Conservation (phyloP, 441 rosid genomes). For the Brassica hybrid region DNA sequence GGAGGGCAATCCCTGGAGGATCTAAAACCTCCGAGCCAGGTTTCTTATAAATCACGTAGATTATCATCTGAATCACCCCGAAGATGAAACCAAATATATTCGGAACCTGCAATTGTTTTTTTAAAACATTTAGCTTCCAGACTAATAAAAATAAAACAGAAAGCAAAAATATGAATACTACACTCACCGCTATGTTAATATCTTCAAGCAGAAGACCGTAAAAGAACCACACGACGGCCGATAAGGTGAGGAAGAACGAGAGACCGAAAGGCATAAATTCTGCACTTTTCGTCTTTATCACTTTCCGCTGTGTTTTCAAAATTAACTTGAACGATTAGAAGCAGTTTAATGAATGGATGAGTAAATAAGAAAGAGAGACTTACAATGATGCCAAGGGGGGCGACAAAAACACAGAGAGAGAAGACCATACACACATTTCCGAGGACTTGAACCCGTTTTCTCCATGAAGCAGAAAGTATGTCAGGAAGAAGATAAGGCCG, state of each 20-base stretch:
- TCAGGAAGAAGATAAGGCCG: constrained; percentile 51
- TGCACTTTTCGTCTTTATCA: constrained; percentile 76
- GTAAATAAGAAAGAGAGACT: constrained; percentile 15
- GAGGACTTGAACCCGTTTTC: constrained; percentile 53
- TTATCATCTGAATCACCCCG: constrained; percentile 76
- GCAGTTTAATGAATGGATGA: neutral
- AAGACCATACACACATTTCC: constrained; percentile 79
- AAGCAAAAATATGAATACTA: neutral
- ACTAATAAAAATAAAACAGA: neutral
- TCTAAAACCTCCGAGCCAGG: constrained; percentile 46
- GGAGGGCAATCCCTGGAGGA: constrained; percentile 51
- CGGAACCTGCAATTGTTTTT: constrained; percentile 59
- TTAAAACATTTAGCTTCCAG: neutral
- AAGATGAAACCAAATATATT: constrained; percentile 73
- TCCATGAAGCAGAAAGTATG: constrained; percentile 49
- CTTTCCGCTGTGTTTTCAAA: constrained; percentile 64
- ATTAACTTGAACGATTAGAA: neutral
- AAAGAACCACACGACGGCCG: constrained; percentile 86
- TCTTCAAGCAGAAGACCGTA: constrained; percentile 73
- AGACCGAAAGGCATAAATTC: constrained; percentile 84
- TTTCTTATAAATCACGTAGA: constrained; percentile 69
- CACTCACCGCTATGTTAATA: constrained; percentile 65
- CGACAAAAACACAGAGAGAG: constrained; percentile 64
- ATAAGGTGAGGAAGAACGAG: constrained; percentile 76
- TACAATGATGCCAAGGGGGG: constrained; percentile 73